phyloP scores from a whole-genome alignment of 2,329 filamentous ascomycete genomes.

The Paecilomyces variotii region DNA sequence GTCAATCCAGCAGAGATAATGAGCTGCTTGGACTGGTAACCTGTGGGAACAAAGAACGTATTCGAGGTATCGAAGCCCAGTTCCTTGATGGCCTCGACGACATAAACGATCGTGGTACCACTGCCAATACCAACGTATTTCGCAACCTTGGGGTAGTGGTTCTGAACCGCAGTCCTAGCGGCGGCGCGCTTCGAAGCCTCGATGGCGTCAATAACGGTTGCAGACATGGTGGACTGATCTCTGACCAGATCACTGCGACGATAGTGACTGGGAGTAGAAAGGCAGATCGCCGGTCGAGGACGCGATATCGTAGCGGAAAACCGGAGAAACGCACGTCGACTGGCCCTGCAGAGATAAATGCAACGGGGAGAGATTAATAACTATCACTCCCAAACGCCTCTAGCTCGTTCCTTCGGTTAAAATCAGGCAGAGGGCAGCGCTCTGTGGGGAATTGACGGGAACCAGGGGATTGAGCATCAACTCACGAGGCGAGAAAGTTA shows the following conservation, averaged over 20 bases:
- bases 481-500: conserved; percentile 1
- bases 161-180: conserved; percentile 49
- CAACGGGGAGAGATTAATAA: background rate
- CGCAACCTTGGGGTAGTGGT: conserved; percentile 52
- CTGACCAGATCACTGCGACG: background rate
- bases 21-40: conserved; percentile 80
- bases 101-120: conserved; percentile 59
- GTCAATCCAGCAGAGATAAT: conserved; percentile 71
- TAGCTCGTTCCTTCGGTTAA: background rate
- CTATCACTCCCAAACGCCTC: background rate
- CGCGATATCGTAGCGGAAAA: conserved; percentile 6
- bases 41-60: conserved; percentile 87
- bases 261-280: background rate
- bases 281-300: background rate
- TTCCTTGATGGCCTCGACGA: conserved; percentile 56
- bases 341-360: background rate
- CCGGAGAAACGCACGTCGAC: conserved; percentile 9
- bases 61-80: conserved; percentile 37
- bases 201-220: conserved; percentile 31
- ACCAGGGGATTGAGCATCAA: background rate
- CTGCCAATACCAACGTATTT: conserved; percentile 57
- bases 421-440: background rate
- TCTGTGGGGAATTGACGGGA: background rate
- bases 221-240: background rate
- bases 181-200: conserved; percentile 55